Evolutionary conservation across 1,139 yeast genomes (phyloP).

Genomic region (Hyphopichia burtonii): DNA sequence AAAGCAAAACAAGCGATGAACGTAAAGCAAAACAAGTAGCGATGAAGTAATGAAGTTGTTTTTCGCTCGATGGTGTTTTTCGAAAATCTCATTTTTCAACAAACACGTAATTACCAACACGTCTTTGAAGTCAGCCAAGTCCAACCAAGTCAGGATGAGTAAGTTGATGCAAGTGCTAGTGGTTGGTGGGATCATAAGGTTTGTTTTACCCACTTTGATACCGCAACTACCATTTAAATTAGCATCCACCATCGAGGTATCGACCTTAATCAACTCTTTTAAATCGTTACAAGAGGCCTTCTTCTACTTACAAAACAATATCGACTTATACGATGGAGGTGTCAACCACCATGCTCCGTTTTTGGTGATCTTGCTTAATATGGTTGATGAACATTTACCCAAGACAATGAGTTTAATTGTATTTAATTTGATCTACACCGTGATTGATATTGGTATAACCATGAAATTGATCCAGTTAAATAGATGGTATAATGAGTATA

Average conservation of each 20-base stretch:
- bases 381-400: constrained; percentile 31
- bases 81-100: not conserved
- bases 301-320: constrained; percentile 57
- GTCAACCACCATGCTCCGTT: constrained; percentile 85
- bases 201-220: constrained; percentile 30
- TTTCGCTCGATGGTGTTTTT: not conserved
- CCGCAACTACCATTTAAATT: constrained; percentile 31
- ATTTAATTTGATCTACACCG: constrained; percentile 38
- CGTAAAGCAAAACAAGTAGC: too few species aligned
- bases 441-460: constrained; percentile 42
- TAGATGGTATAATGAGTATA: constrained; percentile 37
- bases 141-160: constrained; percentile 14
- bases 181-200: constrained; percentile 31
- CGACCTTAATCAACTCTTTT: constrained; percentile 77
- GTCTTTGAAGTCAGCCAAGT: not conserved
- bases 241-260: constrained; percentile 57
- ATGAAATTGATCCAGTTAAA: constrained; percentile 40
- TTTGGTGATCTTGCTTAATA: constrained; percentile 49
- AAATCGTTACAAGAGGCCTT: constrained; percentile 75
- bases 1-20: too few species aligned
- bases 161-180: constrained; percentile 23
- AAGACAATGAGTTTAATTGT: constrained; percentile 13
- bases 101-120: not conserved
- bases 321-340: constrained; percentile 80
- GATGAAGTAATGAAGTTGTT: not conserved